phyloP scores from a whole-genome alignment of 2,329 filamentous ascomycete species.

The Colletotrichum tamarilloi region DNA sequence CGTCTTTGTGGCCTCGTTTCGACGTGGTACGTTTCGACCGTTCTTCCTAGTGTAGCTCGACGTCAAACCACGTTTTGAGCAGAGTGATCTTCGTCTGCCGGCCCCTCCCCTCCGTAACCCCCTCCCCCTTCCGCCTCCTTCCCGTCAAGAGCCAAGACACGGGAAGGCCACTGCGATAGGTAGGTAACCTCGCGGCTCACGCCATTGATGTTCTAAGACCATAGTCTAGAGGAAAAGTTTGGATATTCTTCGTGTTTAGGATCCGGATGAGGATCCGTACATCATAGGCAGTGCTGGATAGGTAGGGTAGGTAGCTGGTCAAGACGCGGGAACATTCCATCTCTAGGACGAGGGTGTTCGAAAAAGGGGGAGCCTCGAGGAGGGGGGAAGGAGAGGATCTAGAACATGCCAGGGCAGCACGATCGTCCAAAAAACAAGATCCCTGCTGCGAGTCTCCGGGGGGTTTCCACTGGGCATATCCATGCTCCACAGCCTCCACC shows the following conservation, averaged over 20 bases:
- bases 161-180: too few relatives aligned
- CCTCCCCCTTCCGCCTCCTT: too few relatives aligned
- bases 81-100: neutral
- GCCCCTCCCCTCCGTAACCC: neutral
- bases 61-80: neutral
- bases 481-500: neutral
- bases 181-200: too few relatives aligned
- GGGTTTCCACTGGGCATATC: neutral
- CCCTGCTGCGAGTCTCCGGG: conserved; percentile 20
- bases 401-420: neutral
- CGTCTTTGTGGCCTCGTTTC: neutral
- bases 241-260: too few relatives aligned
- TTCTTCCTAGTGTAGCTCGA: neutral
- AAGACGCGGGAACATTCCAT: neutral
- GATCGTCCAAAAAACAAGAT: neutral
- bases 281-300: too few relatives aligned
- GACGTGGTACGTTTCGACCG: neutral
- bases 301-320: neutral
- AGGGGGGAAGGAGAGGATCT: neutral
- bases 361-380: neutral
- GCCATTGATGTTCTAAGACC: too few relatives aligned
- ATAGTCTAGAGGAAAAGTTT: too few relatives aligned
- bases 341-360: neutral
- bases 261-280: too few relatives aligned
- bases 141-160: too few relatives aligned